Conservation (phyloP, 495 filamentous ascomycete species). For the Geoglossum glabrum region DNA sequence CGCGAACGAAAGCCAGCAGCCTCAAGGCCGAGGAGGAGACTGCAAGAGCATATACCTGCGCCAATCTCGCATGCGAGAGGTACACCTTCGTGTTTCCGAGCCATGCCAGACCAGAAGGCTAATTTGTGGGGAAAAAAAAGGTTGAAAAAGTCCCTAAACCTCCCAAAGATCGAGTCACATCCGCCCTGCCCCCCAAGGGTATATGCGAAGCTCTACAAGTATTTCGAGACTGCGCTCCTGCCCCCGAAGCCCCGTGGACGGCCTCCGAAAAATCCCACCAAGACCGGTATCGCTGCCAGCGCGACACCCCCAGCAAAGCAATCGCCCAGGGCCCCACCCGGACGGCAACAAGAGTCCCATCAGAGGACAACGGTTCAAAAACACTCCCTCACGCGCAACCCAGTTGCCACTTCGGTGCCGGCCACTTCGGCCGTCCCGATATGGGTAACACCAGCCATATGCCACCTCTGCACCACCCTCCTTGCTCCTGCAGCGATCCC, state of each 20-base stretch:
- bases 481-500: constrained; percentile 34
- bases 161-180: constrained; percentile 59
- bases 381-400: constrained; percentile 14
- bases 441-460: constrained; percentile 47
- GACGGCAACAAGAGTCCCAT: constrained; percentile 13
- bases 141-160: constrained; percentile 61
- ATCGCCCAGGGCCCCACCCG: constrained; percentile 4
- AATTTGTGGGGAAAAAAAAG: constrained; percentile 21
- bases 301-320: constrained; percentile 10
- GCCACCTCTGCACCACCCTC: constrained; percentile 43
- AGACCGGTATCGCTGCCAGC: constrained; percentile 2
- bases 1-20: constrained; percentile 43
- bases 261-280: not conserved
- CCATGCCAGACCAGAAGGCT: not conserved
- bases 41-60: constrained; percentile 61
- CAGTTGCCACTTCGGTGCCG: constrained; percentile 14
- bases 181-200: constrained; percentile 67
- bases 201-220: constrained; percentile 68
- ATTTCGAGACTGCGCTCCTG: constrained; percentile 54
- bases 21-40: constrained; percentile 38
- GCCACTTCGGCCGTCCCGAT: constrained; percentile 29
- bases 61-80: constrained; percentile 82
- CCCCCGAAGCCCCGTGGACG: constrained; percentile 7
- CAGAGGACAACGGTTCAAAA: constrained; percentile 1
- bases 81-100: constrained; percentile 10